Conservation (phyloP, 2,329 filamentous ascomycete genomes). For the Trichoderma atrobrunneum region DNA sequence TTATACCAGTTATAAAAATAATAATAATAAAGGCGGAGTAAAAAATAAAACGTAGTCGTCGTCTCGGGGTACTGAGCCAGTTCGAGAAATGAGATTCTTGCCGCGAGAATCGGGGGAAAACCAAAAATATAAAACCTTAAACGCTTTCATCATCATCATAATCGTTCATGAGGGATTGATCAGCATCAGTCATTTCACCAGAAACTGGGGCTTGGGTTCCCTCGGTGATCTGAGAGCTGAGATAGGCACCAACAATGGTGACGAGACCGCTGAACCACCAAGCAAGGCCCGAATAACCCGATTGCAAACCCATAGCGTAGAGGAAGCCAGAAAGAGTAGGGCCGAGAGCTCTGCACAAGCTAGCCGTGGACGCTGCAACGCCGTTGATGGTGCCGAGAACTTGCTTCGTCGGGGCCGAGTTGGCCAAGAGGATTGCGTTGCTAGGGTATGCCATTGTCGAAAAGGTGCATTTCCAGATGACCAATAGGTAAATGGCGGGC, state of each 20-base stretch:
- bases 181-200: conserved; percentile 39
- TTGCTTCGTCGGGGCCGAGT: conserved; percentile 78
- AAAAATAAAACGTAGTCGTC: background rate
- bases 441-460: conserved; percentile 88
- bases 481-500: conserved; percentile 69
- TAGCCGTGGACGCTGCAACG: conserved; percentile 85
- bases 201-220: conserved; percentile 44
- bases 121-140: conserved; percentile 20
- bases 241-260: conserved; percentile 68
- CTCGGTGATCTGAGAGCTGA: conserved; percentile 75
- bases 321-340: conserved; percentile 84
- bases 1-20: background rate
- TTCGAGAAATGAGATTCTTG: background rate
- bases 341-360: conserved; percentile 81
- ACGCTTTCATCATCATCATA: conserved; percentile 34
- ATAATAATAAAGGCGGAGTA: background rate
- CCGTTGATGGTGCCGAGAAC: conserved; percentile 92
- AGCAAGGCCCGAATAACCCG: conserved; percentile 80
- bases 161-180: conserved; percentile 31
- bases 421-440: conserved; percentile 83
- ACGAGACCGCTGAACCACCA: conserved; percentile 90
- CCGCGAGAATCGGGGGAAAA: background rate
- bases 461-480: conserved; percentile 91
- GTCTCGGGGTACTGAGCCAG: background rate
- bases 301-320: conserved; percentile 74